A percentile compares a stretch with the other conserved stretches of the same genome.
Evolutionary conservation across 1,284 basidiomycete genomes (phyloP).

Genomic region (Trichosporon ovoides): DNA sequence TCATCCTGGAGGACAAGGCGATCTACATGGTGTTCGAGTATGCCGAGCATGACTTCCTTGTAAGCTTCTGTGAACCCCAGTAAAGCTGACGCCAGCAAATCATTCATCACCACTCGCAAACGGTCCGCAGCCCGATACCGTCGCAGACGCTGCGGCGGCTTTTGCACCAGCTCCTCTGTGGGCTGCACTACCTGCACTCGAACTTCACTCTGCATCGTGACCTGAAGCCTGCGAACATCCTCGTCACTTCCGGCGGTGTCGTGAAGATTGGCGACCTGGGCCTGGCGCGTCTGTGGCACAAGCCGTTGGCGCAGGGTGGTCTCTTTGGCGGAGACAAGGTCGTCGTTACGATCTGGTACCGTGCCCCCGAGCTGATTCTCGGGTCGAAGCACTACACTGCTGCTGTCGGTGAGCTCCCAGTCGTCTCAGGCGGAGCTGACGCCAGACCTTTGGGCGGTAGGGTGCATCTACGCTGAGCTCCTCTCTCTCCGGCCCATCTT

Average conservation of each 20-base stretch:
- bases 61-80: slow-evolving; percentile 49
- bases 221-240: slow-evolving; percentile 97
- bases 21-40: slow-evolving; percentile 99
- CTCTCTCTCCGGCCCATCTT: slow-evolving; percentile 92
- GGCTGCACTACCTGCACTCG: slow-evolving; percentile 89
- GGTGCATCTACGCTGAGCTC: slow-evolving; percentile 94
- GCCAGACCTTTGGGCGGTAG: slow-evolving; percentile 85
- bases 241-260: slow-evolving; percentile 79
- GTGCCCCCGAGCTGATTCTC: slow-evolving; percentile 88
- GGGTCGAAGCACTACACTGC: slow-evolving; percentile 96
- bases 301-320: slow-evolving; percentile 40
- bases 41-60: slow-evolving; percentile 95
- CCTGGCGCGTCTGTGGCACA: slow-evolving; percentile 67
- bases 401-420: slow-evolving; percentile 60
- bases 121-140: slow-evolving; percentile 67
- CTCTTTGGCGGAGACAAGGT: slow-evolving; percentile 86
- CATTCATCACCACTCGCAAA: slow-evolving; percentile 94
- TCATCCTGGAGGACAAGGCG: slow-evolving; percentile 94
- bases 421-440: not conserved
- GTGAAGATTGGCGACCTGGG: slow-evolving; percentile 98
- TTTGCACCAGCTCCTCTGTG: slow-evolving; percentile 89
- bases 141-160: slow-evolving; percentile 81
- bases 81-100: slow-evolving; percentile 65
- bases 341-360: slow-evolving; percentile 99
- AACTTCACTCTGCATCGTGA: slow-evolving; percentile 70